phyloP scores from a whole-genome alignment of 331 rosid genomes.

The Pyrus hybrid region DNA sequence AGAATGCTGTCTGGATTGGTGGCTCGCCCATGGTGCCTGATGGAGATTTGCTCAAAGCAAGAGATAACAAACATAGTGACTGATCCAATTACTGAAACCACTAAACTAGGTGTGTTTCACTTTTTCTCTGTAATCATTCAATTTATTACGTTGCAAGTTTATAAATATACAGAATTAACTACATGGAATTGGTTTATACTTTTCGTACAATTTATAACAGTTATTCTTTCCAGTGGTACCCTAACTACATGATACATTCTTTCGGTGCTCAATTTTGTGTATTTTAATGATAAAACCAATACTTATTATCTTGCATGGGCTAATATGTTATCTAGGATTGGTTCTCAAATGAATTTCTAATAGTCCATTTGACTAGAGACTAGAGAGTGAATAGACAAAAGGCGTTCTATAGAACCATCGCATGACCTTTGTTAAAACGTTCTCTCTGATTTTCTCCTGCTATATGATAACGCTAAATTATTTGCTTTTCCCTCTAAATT shows the following conservation, averaged over 20 bases:
- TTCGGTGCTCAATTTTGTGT: neutral
- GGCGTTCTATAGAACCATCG: no score
- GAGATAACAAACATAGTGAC: constrained; percentile 61
- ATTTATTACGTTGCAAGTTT: neutral
- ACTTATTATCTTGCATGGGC: no score
- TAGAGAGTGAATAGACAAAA: no score
- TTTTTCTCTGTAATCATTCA: neutral
- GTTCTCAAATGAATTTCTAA: no score
- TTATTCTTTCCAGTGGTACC: neutral
- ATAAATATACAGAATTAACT: no score
- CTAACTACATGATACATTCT: neutral
- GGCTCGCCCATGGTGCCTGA: constrained; percentile 76
- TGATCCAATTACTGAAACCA: constrained; percentile 52
- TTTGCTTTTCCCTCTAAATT: no score
- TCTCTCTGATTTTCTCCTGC: no score
- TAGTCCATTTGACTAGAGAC: no score
- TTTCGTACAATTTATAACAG: neutral
- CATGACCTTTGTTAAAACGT: no score
- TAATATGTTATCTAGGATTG: no score
- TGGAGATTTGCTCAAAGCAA: constrained; percentile 77
- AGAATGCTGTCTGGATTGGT: constrained; percentile 71
- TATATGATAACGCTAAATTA: no score
- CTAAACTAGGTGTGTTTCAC: constrained; percentile 57
- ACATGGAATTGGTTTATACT: neutral
- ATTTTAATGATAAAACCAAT: no score